Evolutionary conservation across 2,329 filamentous ascomycete species (phyloP).

Genomic region (Thelonectria discophora): DNA sequence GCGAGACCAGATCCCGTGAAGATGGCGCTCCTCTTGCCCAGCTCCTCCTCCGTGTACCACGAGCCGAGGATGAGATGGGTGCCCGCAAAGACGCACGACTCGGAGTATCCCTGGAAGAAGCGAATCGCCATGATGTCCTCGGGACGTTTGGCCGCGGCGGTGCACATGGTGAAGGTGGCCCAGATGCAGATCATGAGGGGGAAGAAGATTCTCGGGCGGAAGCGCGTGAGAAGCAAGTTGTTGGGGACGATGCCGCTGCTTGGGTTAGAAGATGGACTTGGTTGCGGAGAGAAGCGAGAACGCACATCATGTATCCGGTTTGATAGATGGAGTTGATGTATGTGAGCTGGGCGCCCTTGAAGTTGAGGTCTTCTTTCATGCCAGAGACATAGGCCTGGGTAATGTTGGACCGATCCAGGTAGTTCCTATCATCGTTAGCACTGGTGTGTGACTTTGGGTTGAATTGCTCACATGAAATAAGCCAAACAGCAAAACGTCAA

Average conservation of each 20-base stretch:
- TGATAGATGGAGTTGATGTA: constrained; percentile 22
- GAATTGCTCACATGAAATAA: constrained; percentile 44
- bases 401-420: constrained; percentile 42
- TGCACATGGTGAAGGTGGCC: constrained; percentile 66
- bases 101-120: constrained; percentile 33
- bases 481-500: constrained; percentile 45
- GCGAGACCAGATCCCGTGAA: constrained; percentile 65
- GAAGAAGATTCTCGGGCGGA: constrained; percentile 66
- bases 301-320: constrained; percentile 39
- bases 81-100: constrained; percentile 35
- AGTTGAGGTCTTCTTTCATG: constrained; percentile 59
- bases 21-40: constrained; percentile 65
- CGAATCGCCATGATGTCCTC: constrained; percentile 34
- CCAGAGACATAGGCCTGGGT: constrained; percentile 50
- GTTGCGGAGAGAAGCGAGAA: constrained; percentile 55
- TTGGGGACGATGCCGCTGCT: constrained; percentile 61
- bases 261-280: constrained; percentile 53
- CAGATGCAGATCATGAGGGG: constrained; percentile 66
- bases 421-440: constrained; percentile 47
- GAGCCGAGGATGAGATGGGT: constrained; percentile 47
- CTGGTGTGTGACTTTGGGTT: too few relatives aligned
- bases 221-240: constrained; percentile 65
- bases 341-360: constrained; percentile 60
- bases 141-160: constrained; percentile 42
- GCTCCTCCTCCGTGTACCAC: constrained; percentile 64